Conservation (phyloP, 2,329 filamentous ascomycete species). For the Tolypocladium endophyticum region DNA sequence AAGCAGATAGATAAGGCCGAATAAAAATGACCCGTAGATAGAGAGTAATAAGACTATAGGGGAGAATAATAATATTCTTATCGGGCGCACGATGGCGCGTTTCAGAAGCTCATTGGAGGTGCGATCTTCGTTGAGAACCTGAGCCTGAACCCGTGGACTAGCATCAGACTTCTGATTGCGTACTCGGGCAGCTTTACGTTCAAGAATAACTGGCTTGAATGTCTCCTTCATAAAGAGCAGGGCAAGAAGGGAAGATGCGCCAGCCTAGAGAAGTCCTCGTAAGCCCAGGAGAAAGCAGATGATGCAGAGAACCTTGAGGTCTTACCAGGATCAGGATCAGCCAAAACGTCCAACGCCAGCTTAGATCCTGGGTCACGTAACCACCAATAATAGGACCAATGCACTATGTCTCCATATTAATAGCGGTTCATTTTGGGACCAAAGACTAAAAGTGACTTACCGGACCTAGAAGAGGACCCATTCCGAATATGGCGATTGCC, state of each 20-base stretch:
- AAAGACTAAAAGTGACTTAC: background rate
- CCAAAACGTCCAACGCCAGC: background rate
- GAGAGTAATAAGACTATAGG: background rate
- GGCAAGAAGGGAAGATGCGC: background rate
- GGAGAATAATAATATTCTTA: background rate
- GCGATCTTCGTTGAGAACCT: background rate
- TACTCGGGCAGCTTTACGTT: background rate
- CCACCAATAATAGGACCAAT: background rate
- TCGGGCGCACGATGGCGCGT: background rate
- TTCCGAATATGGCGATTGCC: background rate
- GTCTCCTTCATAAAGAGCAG: background rate
- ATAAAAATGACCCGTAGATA: background rate
- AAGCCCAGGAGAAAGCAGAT: background rate
- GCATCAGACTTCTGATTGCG: background rate
- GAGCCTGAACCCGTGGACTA: background rate
- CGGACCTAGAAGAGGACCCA: background rate
- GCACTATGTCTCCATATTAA: background rate
- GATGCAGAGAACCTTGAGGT: background rate
- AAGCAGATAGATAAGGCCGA: background rate
- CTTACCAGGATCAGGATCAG: background rate
- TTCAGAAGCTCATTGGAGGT: background rate
- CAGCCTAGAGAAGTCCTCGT: background rate
- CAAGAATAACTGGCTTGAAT: background rate
- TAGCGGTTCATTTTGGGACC: background rate
- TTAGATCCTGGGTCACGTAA: background rate